Evolutionary conservation across 805 yeast genomes (phyloP).

Genomic region (Schwanniomyces polymorphus): DNA sequence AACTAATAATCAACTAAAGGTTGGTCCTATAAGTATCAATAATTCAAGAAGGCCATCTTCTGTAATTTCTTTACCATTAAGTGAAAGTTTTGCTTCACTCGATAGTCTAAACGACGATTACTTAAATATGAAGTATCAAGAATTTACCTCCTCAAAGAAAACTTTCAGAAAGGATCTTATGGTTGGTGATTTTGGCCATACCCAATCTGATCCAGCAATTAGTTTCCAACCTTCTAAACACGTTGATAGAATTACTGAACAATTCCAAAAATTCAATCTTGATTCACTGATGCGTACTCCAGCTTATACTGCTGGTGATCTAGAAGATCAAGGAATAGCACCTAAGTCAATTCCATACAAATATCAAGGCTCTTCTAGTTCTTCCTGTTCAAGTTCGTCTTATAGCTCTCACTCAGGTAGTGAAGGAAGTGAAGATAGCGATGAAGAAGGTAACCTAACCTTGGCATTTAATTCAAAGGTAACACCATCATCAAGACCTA

Average conservation of each 20-base stretch:
- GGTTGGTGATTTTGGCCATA: background rate
- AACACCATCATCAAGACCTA: conserved; percentile 32
- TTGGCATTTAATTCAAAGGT: conserved; percentile 45
- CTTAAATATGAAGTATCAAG: conserved; percentile 39
- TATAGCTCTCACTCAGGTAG: conserved; percentile 9
- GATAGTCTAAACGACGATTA: conserved; percentile 67
- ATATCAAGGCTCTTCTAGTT: conserved; percentile 8
- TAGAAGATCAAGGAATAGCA: conserved; percentile 16
- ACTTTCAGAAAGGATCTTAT: conserved; percentile 8
- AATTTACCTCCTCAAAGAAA: conserved; percentile 19
- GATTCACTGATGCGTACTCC: conserved; percentile 33
- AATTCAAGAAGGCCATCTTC: conserved; percentile 53
- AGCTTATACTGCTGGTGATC: conserved; percentile 1
- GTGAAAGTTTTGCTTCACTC: conserved; percentile 76
- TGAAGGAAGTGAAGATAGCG: conserved; percentile 24
- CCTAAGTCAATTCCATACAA: conserved; percentile 13
- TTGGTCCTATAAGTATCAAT: conserved; percentile 33
- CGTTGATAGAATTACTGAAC: conserved; percentile 23
- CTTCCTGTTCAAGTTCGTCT: conserved; percentile 11
- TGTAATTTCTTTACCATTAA: conserved; percentile 64
- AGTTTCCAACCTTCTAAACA: conserved; percentile 1
- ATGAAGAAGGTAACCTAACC: conserved; percentile 44
- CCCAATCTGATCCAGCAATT: conserved; percentile 10
- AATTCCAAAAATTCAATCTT: conserved; percentile 37
- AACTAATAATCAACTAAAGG: conserved; percentile 15